These are phyloP conservation scores for Lentinula lateritia DNA, from an alignment of 768 basidiomycete genomes.

Conservation along the genomic window DNA sequence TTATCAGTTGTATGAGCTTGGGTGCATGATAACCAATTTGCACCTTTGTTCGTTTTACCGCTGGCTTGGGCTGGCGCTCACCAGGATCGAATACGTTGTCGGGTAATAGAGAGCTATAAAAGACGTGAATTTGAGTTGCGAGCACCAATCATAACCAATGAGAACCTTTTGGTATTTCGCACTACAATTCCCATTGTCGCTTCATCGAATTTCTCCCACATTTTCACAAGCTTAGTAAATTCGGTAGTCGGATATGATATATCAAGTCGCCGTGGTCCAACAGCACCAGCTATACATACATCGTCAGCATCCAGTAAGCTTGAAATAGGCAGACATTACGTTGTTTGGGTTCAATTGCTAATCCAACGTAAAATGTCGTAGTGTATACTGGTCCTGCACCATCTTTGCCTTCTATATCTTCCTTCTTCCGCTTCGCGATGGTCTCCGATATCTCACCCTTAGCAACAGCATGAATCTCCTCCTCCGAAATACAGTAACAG, in stretches of 20 bases:
- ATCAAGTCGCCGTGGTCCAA: constrained; percentile 81
- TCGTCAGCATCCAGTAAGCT: constrained; percentile 1
- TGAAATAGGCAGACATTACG: constrained; percentile 42
- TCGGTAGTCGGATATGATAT: constrained; percentile 96
- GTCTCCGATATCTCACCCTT: constrained; percentile 80
- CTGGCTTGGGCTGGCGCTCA: constrained; percentile 63
- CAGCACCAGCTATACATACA: constrained; percentile 51
- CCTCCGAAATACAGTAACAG: constrained; percentile 76
- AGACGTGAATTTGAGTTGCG: neutral
- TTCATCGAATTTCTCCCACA: constrained; percentile 95
- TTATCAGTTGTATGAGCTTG: neutral
- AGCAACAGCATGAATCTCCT: constrained; percentile 83
- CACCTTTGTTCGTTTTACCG: constrained; percentile 74
- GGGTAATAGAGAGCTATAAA: constrained; percentile 61
- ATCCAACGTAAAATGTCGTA: constrained; percentile 97
- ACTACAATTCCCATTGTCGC: constrained; percentile 91
- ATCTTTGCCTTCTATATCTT: constrained; percentile 73
- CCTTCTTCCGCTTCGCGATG: constrained; percentile 66
- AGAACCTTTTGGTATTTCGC: constrained; percentile 86
- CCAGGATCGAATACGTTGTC: constrained; percentile 80
- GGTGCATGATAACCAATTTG: constrained; percentile 10
- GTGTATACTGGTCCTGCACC: constrained; percentile 79
- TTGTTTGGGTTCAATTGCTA: constrained; percentile 87
- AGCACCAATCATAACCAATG: neutral
- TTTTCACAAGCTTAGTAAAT: constrained; percentile 89